Base-by-base conservation (phyloP, 2,329 filamentous ascomycete genomes). In the Fusarium succisae region DNA sequence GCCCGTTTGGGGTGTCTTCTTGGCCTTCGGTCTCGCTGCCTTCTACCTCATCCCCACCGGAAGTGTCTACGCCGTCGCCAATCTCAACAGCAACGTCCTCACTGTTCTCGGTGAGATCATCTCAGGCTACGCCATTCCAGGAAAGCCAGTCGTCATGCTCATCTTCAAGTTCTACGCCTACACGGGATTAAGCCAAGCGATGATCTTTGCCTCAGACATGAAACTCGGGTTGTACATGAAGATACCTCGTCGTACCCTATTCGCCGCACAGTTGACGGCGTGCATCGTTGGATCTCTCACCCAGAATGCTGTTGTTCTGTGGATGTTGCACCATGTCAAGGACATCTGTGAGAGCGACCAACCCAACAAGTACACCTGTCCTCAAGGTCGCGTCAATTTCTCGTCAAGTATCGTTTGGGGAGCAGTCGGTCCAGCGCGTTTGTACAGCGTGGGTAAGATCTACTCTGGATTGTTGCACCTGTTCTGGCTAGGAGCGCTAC, bases 141-240 rank as follows among this genome's bases (percentile, higher is more conserved):
- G 61, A 17, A 63, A 63, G 24, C 61, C 61, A 6, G 55, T 63
- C 1, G 61, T 61, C 3, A 63, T 63, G 55, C 9, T 63, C 0
- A 61, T 63, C 18, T 63, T 63, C 44, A 63, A 63, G 13, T 63
- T 63, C 37, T 63, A 63, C 28, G 55, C 61, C 1, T 63, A 63
- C 30, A 63, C 61, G 0, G 61, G 61, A 12, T 10, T 63, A 0
- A 61, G 61, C 2, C 55, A 63, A 5, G 61, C 61, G 1, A 63
- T 63, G 55, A 63, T 63, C 9, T 63, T 63, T 9, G 54, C 61
- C 3, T 63, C 55, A 1, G 61, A 63, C 2, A 63, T 63, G 61
- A 63, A 63, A 5, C 61, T 63, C 5, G 55, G 61, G 6, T 1
- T 63, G 6, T 63, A 63, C 35, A 63, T 63, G 55, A 63, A 63